Percentiles rank a stretch among this genome's conserved stretches.
phyloP scores from a whole-genome alignment of 164 flowering plant species.

The Cinnamomum chago region DNA sequence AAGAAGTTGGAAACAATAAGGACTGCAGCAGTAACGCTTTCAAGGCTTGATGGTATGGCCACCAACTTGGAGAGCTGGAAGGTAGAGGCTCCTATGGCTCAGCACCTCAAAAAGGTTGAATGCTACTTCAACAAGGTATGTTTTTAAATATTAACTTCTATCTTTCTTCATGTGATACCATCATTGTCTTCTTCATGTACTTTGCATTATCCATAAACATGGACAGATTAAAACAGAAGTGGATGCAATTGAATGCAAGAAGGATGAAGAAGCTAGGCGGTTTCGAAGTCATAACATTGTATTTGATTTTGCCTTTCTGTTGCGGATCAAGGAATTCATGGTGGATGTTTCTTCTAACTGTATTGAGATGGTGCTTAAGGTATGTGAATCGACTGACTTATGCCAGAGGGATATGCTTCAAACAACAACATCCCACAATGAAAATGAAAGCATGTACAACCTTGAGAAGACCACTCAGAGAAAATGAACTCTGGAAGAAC shows the following conservation, averaged over 20 bases:
- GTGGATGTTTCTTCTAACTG: slow-evolving; percentile 82
- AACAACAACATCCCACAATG: too few species aligned
- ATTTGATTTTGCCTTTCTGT: slow-evolving; percentile 58
- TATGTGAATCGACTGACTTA: slow-evolving; percentile 13
- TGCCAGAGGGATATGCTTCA: background rate
- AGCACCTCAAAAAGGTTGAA: slow-evolving; percentile 61
- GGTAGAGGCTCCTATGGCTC: slow-evolving; percentile 44
- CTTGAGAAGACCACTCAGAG: background rate
- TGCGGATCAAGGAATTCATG: slow-evolving; percentile 69
- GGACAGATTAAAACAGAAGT: slow-evolving; percentile 66
- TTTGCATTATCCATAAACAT: background rate
- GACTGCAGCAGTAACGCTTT: slow-evolving; percentile 60
- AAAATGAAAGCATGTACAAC: background rate
- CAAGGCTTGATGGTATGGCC: slow-evolving; percentile 44
- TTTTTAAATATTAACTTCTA: background rate
- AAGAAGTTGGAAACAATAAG: slow-evolving; percentile 76
- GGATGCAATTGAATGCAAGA: slow-evolving; percentile 63
- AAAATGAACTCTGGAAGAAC: background rate
- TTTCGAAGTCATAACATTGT: slow-evolving; percentile 56
- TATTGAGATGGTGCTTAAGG: slow-evolving; percentile 80
- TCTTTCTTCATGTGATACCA: background rate
- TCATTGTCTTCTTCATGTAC: background rate
- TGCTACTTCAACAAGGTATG: slow-evolving; percentile 72
- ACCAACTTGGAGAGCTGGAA: slow-evolving; percentile 54
- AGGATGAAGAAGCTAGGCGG: slow-evolving; percentile 76